phyloP scores from a whole-genome alignment of 177 flowering plant species.

The Vitis hybrid region DNA sequence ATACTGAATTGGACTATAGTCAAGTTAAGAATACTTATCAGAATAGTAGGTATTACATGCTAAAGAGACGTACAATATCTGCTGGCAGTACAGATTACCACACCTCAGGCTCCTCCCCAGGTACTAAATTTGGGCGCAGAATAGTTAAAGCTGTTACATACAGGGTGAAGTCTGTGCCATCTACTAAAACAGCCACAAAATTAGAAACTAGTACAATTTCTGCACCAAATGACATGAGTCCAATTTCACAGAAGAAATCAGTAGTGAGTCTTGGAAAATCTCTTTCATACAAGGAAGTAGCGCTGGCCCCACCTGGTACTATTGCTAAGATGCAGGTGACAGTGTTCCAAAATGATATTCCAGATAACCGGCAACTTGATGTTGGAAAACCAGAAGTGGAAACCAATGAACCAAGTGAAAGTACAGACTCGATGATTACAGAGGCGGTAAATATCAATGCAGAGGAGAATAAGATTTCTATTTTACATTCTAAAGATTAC shows the following conservation, averaged over 20 bases:
- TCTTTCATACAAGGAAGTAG: slow-evolving; percentile 97
- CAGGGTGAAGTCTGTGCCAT: slow-evolving; percentile 77
- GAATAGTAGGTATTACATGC: slow-evolving; percentile 54
- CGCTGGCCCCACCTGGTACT: slow-evolving; percentile 91
- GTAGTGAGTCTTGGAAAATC: slow-evolving; percentile 78
- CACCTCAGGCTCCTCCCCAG: slow-evolving; percentile 46
- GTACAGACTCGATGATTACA: slow-evolving; percentile 2
- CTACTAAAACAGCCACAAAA: slow-evolving; percentile 35
- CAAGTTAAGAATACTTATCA: slow-evolving; percentile 44
- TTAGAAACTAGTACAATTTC: slow-evolving; percentile 34
- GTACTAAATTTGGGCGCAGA: slow-evolving; percentile 68
- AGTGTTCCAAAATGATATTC: slow-evolving; percentile 29
- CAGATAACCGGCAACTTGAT: slow-evolving; percentile 28
- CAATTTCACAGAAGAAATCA: slow-evolving; percentile 38
- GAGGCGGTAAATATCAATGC: slow-evolving; percentile 27
- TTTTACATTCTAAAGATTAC: slow-evolving; percentile 14
- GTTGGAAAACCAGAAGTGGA: slow-evolving; percentile 28
- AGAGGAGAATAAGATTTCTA: slow-evolving; percentile 24
- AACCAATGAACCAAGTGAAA: slow-evolving; percentile 24
- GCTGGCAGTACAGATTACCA: slow-evolving; percentile 67
- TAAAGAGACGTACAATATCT: slow-evolving; percentile 58
- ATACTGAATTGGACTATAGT: slow-evolving; percentile 44
- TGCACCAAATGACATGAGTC: slow-evolving; percentile 32
- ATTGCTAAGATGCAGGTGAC: slow-evolving; percentile 57
- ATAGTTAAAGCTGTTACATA: slow-evolving; percentile 76